phyloP scores from a whole-genome alignment of 129 eudicot genomes.

The Flaveria trinervia region DNA sequence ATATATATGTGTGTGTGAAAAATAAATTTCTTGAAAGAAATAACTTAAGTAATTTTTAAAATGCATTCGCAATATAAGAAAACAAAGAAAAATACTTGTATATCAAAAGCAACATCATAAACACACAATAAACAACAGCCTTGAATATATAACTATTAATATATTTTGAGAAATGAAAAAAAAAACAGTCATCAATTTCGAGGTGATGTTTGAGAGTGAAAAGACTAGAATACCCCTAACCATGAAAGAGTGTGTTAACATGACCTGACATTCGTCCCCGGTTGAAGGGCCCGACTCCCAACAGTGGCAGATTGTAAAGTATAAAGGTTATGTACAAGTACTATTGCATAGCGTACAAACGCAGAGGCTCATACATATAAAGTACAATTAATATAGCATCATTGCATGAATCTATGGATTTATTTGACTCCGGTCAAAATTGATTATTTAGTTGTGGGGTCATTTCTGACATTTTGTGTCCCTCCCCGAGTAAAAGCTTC shows the following conservation, averaged over 20 bases:
- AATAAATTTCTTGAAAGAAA: no score
- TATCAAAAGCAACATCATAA: not conserved
- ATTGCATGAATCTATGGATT: conserved; percentile 32
- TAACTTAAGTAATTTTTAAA: not conserved
- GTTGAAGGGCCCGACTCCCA: conserved; percentile 30
- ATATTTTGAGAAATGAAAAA: not conserved
- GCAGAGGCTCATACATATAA: not conserved
- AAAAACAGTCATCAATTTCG: conserved; percentile 10
- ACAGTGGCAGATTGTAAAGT: conserved; percentile 24
- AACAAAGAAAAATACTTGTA: not conserved
- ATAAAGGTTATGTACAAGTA: conserved; percentile 20
- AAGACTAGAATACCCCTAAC: conserved; percentile 19
- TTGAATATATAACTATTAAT: not conserved
- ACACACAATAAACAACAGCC: not conserved
- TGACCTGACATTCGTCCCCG: conserved; percentile 39
- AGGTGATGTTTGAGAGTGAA: not conserved
- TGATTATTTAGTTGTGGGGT: conserved; percentile 24
- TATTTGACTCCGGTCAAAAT: conserved; percentile 39
- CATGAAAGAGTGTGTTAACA: conserved; percentile 36
- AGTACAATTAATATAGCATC: conserved; percentile 25
- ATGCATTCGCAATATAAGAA: not conserved
- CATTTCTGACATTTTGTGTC: conserved; percentile 32
- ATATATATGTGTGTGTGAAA: no score
- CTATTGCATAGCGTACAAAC: conserved; percentile 21
- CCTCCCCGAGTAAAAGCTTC: no score